A percentile compares a stretch with the other conserved stretches of the same genome.
Conservation (phyloP, 208 protist species). For the Novymonas esmeraldas region DNA sequence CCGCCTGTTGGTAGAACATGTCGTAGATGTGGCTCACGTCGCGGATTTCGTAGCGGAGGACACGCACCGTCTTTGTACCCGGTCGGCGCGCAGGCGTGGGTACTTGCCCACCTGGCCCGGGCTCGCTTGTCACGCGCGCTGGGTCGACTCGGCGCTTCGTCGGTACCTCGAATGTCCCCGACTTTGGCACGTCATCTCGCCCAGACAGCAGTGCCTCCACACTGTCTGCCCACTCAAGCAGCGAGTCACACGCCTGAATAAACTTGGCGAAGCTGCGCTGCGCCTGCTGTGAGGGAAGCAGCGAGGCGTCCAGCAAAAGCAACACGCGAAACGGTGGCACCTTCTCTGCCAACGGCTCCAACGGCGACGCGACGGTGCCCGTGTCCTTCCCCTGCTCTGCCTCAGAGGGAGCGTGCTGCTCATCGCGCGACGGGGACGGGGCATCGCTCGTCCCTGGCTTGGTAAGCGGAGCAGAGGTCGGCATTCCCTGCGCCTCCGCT, state of each 20-base stretch:
- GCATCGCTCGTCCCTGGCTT: background rate
- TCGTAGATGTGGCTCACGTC: conserved; percentile 71
- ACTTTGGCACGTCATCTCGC: conserved; percentile 55
- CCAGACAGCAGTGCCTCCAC: conserved; percentile 48
- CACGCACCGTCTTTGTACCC: conserved; percentile 49
- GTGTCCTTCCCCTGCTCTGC: background rate
- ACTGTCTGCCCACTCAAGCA: conserved; percentile 53
- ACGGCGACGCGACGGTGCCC: background rate
- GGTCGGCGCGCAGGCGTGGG: background rate
- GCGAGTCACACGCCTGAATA: conserved; percentile 51
- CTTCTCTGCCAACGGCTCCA: background rate
- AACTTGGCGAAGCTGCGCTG: conserved; percentile 60
- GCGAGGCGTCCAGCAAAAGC: conserved; percentile 26
- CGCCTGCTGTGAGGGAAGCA: conserved; percentile 35
- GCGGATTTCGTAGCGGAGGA: conserved; percentile 72
- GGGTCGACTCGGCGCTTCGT: conserved; percentile 6
- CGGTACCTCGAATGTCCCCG: conserved; percentile 54
- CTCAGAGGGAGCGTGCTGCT: background rate
- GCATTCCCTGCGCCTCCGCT: background rate
- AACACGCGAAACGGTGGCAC: conserved; percentile 25
- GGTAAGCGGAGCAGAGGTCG: background rate
- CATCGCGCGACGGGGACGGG: background rate
- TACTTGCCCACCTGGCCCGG: background rate
- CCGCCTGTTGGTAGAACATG: conserved; percentile 46
- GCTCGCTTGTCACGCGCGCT: conserved; percentile 2